Evolutionary conservation across 805 yeast species (phyloP).

Genomic region (Ogataea parapolymorpha): DNA sequence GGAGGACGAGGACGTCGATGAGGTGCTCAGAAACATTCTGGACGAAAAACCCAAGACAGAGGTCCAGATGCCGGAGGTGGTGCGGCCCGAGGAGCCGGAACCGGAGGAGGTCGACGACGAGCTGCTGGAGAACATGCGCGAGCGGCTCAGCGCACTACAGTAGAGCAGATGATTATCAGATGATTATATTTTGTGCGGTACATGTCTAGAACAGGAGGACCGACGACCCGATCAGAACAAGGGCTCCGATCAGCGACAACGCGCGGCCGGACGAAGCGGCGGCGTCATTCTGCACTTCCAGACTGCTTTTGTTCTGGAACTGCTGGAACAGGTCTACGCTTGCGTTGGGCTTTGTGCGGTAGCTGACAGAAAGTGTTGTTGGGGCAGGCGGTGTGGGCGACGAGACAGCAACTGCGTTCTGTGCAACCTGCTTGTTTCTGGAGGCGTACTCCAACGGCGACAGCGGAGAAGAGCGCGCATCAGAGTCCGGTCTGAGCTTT

Average conservation of each 20-base stretch:
- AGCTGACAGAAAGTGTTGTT: slow-evolving; percentile 1
- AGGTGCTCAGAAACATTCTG: slow-evolving; percentile 48
- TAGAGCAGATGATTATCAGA: slow-evolving; percentile 29
- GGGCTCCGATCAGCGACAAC: slow-evolving; percentile 23
- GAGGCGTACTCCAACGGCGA: slow-evolving; percentile 3
- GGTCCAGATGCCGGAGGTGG: slow-evolving; percentile 23
- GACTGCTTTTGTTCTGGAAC: slow-evolving; percentile 14
- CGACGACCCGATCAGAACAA: slow-evolving; percentile 20
- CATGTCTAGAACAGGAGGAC: slow-evolving; percentile 18
- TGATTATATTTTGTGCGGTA: not conserved
- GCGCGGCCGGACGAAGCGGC: slow-evolving; percentile 8
- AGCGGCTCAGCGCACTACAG: slow-evolving; percentile 81
- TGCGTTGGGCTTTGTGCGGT: not conserved
- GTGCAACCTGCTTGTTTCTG: not conserved
- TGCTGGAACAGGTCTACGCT: slow-evolving; percentile 14
- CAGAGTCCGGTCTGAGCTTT: not conserved
- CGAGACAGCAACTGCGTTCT: not conserved
- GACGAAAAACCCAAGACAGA: slow-evolving; percentile 34
- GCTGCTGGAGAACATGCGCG: slow-evolving; percentile 81
- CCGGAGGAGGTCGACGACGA: slow-evolving; percentile 65
- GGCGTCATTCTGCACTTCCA: slow-evolving; percentile 13
- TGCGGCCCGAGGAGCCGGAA: slow-evolving; percentile 20
- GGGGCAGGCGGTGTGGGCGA: not conserved
- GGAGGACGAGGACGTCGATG: slow-evolving; percentile 58
- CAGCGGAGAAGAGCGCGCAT: not conserved